Conservation (phyloP, 495 filamentous ascomycete genomes). For the Oidiodendron maius region DNA sequence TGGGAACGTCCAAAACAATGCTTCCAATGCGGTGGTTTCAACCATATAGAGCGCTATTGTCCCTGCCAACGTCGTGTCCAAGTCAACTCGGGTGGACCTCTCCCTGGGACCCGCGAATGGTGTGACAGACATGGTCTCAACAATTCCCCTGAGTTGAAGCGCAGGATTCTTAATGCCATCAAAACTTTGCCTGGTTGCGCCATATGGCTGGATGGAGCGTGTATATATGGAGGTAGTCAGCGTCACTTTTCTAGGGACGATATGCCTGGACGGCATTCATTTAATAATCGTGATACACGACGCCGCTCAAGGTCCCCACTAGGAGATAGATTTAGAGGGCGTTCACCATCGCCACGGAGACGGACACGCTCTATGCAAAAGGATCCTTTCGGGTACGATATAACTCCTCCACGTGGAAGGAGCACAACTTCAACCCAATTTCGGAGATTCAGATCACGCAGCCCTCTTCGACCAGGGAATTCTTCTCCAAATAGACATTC, state of each 20-base stretch:
- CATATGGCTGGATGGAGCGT: slow-evolving; percentile 8
- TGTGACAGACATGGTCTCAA: slow-evolving; percentile 8
- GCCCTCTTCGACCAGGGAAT: slow-evolving; percentile 2
- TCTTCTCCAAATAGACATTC: slow-evolving; percentile 2
- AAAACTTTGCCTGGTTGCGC: slow-evolving; percentile 13
- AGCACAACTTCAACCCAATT: neutral
- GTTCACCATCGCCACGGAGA: neutral
- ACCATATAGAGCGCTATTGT: slow-evolving; percentile 15
- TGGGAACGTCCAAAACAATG: slow-evolving; percentile 5
- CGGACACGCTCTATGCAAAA: too few relatives aligned
- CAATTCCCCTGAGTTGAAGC: slow-evolving; percentile 7
- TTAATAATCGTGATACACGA: neutral
- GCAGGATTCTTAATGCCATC: slow-evolving; percentile 7
- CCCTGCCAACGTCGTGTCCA: slow-evolving; percentile 3
- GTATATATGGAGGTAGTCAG: slow-evolving; percentile 13
- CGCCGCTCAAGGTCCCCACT: slow-evolving; percentile 7
- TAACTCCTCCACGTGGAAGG: neutral
- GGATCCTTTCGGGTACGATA: neutral
- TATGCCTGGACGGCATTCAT: neutral
- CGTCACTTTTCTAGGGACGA: neutral
- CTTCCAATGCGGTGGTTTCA: slow-evolving; percentile 1
- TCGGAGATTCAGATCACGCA: slow-evolving; percentile 1
- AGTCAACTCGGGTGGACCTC: slow-evolving; percentile 2
- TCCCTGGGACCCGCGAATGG: slow-evolving; percentile 12
- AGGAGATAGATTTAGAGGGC: neutral